Conservation (phyloP, 2,329 filamentous ascomycete genomes). For the Hirsutella minnesotensis region DNA sequence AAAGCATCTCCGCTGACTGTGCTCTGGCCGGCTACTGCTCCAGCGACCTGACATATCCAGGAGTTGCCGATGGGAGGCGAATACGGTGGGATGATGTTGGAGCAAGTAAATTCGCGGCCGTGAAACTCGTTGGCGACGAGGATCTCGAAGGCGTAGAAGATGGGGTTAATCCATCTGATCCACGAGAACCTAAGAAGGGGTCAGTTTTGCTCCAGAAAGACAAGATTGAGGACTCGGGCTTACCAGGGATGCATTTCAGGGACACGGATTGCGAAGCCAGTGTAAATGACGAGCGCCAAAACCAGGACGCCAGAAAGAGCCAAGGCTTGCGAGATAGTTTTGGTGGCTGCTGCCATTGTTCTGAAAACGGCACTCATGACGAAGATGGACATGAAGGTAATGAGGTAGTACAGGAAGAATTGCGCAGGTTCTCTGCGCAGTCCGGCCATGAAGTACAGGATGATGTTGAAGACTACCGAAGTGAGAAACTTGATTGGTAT, state of each 20-base stretch:
- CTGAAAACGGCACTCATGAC: slow-evolving; percentile 69
- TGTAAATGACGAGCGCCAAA: slow-evolving; percentile 47
- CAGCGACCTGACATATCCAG: slow-evolving; percentile 41
- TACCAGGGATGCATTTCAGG: slow-evolving; percentile 54
- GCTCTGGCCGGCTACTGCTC: slow-evolving; percentile 38
- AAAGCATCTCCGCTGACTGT: slow-evolving; percentile 51
- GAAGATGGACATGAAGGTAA: slow-evolving; percentile 56
- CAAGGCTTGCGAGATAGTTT: slow-evolving; percentile 50
- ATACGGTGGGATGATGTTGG: slow-evolving; percentile 34
- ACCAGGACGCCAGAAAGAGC: slow-evolving; percentile 40
- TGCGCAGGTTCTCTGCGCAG: slow-evolving; percentile 45
- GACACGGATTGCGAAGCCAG: slow-evolving; percentile 41
- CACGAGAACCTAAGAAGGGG: slow-evolving; percentile 42
- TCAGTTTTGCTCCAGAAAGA: neutral
- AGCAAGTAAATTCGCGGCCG: slow-evolving; percentile 43
- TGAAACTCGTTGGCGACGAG: slow-evolving; percentile 64
- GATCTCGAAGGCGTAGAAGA: slow-evolving; percentile 63
- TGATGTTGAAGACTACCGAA: slow-evolving; percentile 38
- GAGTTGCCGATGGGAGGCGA: slow-evolving; percentile 28
- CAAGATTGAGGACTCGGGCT: neutral
- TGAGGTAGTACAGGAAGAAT: slow-evolving; percentile 68
- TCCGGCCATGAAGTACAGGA: slow-evolving; percentile 45
- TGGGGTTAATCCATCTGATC: slow-evolving; percentile 65
- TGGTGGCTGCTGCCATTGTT: slow-evolving; percentile 58
- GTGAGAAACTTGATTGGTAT: slow-evolving; percentile 45